phyloP scores from a whole-genome alignment of 2,329 filamentous ascomycete species.

The Lachnellula occidentalis region DNA sequence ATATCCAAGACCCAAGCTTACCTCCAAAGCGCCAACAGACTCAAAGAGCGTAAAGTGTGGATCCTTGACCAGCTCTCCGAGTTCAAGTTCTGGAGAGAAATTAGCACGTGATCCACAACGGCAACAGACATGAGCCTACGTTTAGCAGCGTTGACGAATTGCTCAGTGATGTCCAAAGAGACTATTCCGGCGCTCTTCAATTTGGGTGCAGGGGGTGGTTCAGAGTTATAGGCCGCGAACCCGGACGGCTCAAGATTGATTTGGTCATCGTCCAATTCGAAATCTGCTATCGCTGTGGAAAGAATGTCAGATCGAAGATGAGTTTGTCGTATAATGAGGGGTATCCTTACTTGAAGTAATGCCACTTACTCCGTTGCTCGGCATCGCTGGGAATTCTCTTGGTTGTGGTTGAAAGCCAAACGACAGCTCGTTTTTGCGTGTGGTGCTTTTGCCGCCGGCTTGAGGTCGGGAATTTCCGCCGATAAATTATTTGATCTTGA shows the following conservation, averaged over 20 bases:
- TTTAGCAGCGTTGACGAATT: conserved; percentile 48
- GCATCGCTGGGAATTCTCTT: conserved; percentile 17
- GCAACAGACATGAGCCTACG: conserved; percentile 36
- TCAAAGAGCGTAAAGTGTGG: conserved; percentile 90
- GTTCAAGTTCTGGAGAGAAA: conserved; percentile 54
- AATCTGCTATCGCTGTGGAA: conserved; percentile 22
- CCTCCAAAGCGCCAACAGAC: conserved; percentile 81
- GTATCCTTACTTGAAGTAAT: conserved; percentile 22
- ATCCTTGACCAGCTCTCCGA: conserved; percentile 89
- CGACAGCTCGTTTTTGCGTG: not conserved
- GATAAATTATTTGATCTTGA: not conserved
- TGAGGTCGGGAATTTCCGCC: conserved; percentile 14
- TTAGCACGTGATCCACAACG: conserved; percentile 21
- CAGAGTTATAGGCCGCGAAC: conserved; percentile 22
- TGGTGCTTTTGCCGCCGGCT: not conserved
- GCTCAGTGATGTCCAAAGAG: conserved; percentile 52
- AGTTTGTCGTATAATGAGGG: not conserved
- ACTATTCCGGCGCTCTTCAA: conserved; percentile 43
- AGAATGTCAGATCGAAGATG: conserved; percentile 11
- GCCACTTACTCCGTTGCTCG: conserved; percentile 18
- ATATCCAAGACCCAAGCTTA: conserved; percentile 27
- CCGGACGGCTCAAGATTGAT: conserved; percentile 10
- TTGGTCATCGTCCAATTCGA: conserved; percentile 25
- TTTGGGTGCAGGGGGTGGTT: conserved; percentile 28
- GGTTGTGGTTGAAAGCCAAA: not conserved